Evolutionary conservation across 805 yeast genomes (phyloP).

Genomic region (Teunomyces atbi): DNA sequence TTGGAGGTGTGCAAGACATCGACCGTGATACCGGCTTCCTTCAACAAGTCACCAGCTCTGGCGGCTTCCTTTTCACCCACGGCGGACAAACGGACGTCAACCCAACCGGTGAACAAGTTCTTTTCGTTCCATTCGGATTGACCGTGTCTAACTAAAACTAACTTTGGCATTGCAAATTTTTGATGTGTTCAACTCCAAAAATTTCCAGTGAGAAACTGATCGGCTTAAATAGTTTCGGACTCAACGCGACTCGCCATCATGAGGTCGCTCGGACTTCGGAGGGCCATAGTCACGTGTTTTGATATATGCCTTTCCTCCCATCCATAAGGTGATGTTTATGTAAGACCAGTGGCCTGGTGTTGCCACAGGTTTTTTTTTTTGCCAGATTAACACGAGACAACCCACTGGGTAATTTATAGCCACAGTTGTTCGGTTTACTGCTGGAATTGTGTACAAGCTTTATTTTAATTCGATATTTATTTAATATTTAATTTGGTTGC

Average conservation of each 20-base stretch:
- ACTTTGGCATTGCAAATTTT: constrained; percentile 47
- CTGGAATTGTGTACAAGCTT: neutral
- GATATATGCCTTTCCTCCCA: too few relatives aligned
- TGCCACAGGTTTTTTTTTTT: neutral
- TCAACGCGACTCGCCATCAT: neutral
- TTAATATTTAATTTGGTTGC: too few relatives aligned
- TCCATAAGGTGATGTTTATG: neutral
- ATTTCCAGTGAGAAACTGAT: neutral
- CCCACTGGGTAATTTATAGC: neutral
- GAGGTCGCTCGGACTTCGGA: constrained; percentile 13
- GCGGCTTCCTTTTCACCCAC: constrained; percentile 87
- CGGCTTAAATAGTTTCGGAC: constrained; percentile 1
- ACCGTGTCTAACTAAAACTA: constrained; percentile 96
- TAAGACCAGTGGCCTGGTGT: neutral
- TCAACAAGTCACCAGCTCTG: constrained; percentile 89
- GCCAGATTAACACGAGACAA: too few relatives aligned
- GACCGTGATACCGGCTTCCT: constrained; percentile 81
- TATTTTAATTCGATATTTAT: too few relatives aligned
- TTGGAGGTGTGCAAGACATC: constrained; percentile 89
- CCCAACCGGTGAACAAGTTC: constrained; percentile 99
- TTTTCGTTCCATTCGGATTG: constrained; percentile 99
- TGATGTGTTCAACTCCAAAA: neutral
- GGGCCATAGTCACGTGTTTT: constrained; percentile 4
- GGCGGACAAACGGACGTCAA: constrained; percentile 82
- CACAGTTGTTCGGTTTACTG: neutral